Evolutionary conservation across 2,329 filamentous ascomycete species (phyloP).

Genomic region (Cryphonectria parasitica): DNA sequence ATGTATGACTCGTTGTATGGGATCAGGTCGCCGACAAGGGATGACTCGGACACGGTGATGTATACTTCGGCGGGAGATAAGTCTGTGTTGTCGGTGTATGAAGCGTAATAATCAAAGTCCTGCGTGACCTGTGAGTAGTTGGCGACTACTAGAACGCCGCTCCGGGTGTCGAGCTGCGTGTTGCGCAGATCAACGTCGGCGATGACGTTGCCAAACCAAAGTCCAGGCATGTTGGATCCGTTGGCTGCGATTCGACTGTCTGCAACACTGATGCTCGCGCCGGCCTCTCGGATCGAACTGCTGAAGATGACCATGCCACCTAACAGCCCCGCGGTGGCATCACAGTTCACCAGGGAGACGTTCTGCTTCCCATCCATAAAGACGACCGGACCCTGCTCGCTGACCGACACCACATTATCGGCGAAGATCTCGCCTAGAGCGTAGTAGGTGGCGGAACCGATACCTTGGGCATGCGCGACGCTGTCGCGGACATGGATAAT

Average conservation of each 20-base stretch:
- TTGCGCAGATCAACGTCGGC: slow-evolving; percentile 26
- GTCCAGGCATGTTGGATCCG: slow-evolving; percentile 32
- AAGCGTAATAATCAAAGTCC: slow-evolving; percentile 40
- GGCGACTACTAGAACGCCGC: slow-evolving; percentile 35
- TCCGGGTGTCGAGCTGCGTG: slow-evolving; percentile 20
- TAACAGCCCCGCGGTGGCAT: slow-evolving; percentile 36
- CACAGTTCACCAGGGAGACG: slow-evolving; percentile 32
- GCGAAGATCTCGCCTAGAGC: slow-evolving; percentile 36
- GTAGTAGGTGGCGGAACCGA: slow-evolving; percentile 40
- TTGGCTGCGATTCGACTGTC: slow-evolving; percentile 34
- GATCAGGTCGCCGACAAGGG: slow-evolving; percentile 38
- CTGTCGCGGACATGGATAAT: slow-evolving; percentile 37
- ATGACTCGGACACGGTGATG: slow-evolving; percentile 35
- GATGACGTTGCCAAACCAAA: slow-evolving; percentile 41
- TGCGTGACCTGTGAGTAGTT: slow-evolving; percentile 39
- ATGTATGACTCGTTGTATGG: slow-evolving; percentile 38
- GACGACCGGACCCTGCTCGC: slow-evolving; percentile 33
- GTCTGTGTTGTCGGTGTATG: slow-evolving; percentile 35
- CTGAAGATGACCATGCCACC: slow-evolving; percentile 36
- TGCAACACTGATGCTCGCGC: slow-evolving; percentile 32
- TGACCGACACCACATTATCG: slow-evolving; percentile 34
- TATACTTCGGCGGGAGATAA: slow-evolving; percentile 36
- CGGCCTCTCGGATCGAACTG: slow-evolving; percentile 28
- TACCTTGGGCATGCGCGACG: slow-evolving; percentile 36
- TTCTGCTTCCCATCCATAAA: slow-evolving; percentile 37